Evolutionary conservation across 352 stramenopile genomes (phyloP).

Genomic region (Phytopythium cucurbitacearum): DNA sequence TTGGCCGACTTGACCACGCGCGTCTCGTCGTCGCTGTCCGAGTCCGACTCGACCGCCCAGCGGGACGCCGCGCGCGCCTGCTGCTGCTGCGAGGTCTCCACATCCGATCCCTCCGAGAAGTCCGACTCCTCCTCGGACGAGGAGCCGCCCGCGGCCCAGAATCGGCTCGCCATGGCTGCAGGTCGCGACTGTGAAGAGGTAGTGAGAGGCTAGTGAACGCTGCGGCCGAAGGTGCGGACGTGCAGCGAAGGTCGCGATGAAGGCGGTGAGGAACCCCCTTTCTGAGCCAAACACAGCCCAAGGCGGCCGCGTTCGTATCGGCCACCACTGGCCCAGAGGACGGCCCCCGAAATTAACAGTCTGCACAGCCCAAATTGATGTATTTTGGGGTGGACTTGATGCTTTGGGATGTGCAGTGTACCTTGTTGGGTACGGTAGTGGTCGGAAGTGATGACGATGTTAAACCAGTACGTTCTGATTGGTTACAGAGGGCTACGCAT

Average conservation of each 20-base stretch:
- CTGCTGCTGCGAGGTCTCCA: constrained; percentile 73
- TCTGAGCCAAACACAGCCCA: too few relatives aligned
- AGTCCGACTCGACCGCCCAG: constrained; percentile 82
- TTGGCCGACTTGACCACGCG: constrained; percentile 96
- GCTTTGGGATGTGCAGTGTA: too few relatives aligned
- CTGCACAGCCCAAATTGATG: too few relatives aligned
- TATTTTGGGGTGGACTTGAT: too few relatives aligned
- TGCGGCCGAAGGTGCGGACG: not conserved
- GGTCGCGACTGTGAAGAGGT: constrained; percentile 1
- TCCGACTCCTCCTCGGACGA: constrained; percentile 81
- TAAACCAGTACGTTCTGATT: too few relatives aligned
- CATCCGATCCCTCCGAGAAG: constrained; percentile 64
- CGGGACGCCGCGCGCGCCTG: constrained; percentile 64
- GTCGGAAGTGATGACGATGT: too few relatives aligned
- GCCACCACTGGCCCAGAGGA: too few relatives aligned
- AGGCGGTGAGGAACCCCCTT: too few relatives aligned
- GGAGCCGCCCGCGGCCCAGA: constrained; percentile 71
- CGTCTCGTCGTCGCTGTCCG: constrained; percentile 81
- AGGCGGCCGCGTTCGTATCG: too few relatives aligned
- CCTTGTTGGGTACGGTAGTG: too few relatives aligned
- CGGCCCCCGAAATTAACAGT: too few relatives aligned
- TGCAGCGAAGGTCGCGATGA: not conserved
- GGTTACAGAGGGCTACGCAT: too few relatives aligned
- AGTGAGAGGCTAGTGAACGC: not conserved
- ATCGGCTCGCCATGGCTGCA: constrained; percentile 72